Conservation (phyloP, 805 yeast genomes). For the Saitoella complicata region DNA sequence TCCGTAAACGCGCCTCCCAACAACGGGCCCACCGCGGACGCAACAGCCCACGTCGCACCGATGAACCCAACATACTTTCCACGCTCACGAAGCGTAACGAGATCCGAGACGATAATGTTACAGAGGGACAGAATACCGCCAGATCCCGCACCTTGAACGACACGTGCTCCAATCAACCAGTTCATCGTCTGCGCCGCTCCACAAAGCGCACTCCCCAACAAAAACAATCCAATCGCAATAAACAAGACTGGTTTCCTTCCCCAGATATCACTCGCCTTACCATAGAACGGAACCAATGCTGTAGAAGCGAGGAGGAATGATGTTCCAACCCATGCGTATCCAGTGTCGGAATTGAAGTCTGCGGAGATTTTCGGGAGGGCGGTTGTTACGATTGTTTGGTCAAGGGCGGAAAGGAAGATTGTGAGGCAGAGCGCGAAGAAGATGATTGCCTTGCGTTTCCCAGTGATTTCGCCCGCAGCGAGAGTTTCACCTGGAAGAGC, state of each 20-base stretch:
- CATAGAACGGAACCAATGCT: slow-evolving; percentile 55
- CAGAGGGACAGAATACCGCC: slow-evolving; percentile 32
- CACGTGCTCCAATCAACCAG: slow-evolving; percentile 52
- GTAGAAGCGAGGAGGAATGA: slow-evolving; percentile 43
- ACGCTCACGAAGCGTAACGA: background rate
- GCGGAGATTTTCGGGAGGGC: slow-evolving; percentile 41
- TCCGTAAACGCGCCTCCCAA: slow-evolving; percentile 51
- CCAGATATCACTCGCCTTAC: slow-evolving; percentile 45
- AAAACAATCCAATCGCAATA: slow-evolving; percentile 26
- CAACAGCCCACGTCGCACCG: slow-evolving; percentile 5
- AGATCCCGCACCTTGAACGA: slow-evolving; percentile 56
- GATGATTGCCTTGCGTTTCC: background rate
- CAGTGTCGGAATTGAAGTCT: slow-evolving; percentile 29
- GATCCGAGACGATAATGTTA: slow-evolving; percentile 1
- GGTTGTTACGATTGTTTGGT: slow-evolving; percentile 45
- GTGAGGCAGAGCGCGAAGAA: slow-evolving; percentile 18
- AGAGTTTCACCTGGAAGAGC: background rate
- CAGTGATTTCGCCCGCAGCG: background rate
- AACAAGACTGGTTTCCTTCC: slow-evolving; percentile 26
- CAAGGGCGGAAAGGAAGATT: slow-evolving; percentile 38
- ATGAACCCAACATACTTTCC: slow-evolving; percentile 1
- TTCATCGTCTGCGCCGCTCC: slow-evolving; percentile 32
- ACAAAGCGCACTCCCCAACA: slow-evolving; percentile 31
- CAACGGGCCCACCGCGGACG: slow-evolving; percentile 35
- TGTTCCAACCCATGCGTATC: slow-evolving; percentile 46